These are phyloP conservation scores for Antitrichia curtipendula DNA, from an alignment of 225 moss, liverwort and hornwort species.

Conservation along the genomic window DNA sequence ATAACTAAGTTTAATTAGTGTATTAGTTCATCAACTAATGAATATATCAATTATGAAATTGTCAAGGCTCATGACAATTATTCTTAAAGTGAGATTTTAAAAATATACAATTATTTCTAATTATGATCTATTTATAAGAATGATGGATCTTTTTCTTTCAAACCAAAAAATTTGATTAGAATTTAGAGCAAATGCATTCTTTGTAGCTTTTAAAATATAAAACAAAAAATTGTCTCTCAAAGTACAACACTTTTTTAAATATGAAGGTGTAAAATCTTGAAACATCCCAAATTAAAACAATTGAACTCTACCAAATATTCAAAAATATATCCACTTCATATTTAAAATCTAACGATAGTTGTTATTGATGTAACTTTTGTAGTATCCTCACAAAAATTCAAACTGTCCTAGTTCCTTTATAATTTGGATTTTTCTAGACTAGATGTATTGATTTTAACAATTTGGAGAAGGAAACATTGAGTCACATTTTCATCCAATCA, in stretches of 20 bases:
- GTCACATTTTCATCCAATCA: neutral
- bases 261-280: neutral
- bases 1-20: too few species aligned
- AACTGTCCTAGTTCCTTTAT: neutral
- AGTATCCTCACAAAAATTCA: neutral
- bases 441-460: rapidly evolving
- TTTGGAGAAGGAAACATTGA: neutral
- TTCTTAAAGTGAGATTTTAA: neutral
- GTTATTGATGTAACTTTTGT: rapidly evolving
- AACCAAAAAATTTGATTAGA: neutral
- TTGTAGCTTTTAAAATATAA: neutral
- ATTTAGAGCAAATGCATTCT: neutral
- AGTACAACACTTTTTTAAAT: neutral
- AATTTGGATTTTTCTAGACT: rapidly evolving
- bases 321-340: neutral
- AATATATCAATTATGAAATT: neutral
- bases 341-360: neutral
- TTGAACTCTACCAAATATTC: neutral
- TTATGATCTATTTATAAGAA: neutral
- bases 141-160: too few species aligned
- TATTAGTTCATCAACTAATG: neutral
- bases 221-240: neutral
- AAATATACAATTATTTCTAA: neutral
- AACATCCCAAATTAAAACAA: neutral
- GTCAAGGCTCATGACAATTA: neutral